Base-by-base conservation (phyloP, 768 basidiomycete species). In the Mycena albidolilacea region DNA sequence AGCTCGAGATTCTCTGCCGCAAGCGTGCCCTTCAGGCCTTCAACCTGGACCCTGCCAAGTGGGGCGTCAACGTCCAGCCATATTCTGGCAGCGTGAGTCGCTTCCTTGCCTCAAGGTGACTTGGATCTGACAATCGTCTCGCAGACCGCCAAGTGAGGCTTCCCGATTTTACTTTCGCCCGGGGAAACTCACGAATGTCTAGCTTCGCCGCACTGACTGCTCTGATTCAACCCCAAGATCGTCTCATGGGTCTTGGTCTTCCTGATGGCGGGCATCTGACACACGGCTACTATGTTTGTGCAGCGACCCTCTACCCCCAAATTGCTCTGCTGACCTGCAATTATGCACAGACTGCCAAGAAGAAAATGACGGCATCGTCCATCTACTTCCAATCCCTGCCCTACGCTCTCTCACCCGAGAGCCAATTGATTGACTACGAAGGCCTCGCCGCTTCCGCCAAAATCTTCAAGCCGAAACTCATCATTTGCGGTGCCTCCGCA, bases 381-480 rank as follows among this genome's bases (percentile, higher is more conserved):
- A 98, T 99, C 86, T 99, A 99, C 88, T 99, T 99, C 93, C 97
- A 99, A 82, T 98, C 98, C 46, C 88, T 98, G 80, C 97, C 98
- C 58, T 99, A 99, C 78, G 91, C 89, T 60, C 92, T 97, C 70
- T 90, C 92, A 79, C 92, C 94, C 60, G 84, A 90, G 55, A 94
- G 93, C 67, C 93, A 98, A 81, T 88, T 97, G 76, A 91, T 99
- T 77, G 97, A 98, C 87, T 99, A 98, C 83, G 86, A 84, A 44
- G 87, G 83, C 37, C 90, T 99, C 78, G 90, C 91, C 64, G 86
- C 90, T 73, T 96, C 97, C 82, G 97, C 97, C 63, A 93, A 93
- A 80, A 89, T 97, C 78, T 99, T 95, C 92, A 98, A 98, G 81
- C 98, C 98, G 69, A 90, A 92, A 77, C 88, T 99, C 73, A 86